Base-by-base conservation (phyloP, 352 stramenopile genomes). In the Phytophthora pistaciae region DNA sequence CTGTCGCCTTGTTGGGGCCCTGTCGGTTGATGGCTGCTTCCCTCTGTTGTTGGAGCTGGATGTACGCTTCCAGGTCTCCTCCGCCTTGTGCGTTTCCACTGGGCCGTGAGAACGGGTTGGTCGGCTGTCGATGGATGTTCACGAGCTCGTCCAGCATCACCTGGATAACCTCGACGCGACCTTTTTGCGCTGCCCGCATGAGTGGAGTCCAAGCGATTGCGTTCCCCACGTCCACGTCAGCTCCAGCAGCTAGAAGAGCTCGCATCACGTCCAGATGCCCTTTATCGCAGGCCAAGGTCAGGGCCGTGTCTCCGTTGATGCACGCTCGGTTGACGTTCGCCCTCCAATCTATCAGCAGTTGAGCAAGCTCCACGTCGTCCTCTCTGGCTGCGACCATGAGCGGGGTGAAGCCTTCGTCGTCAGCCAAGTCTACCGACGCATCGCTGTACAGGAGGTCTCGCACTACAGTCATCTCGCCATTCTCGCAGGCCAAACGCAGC, bases 361-460 rank as follows among this genome's bases (percentile, higher is more conserved):
- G 63, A 61, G 56, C 53, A 6, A 77, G 52, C 21, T 72, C 60
- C 7, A 56, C 40, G 13, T 75, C 36, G 18, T 60, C 54, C 21
- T 65, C 61, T 60, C 60, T 70, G 31, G 57, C 65, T 13, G 64
- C 73, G 27, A 38, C 46, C 69, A 80, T 75, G 8, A 80, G 69
- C 25, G 69, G 74, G 7, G 74, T 80, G n/a, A 20, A 78, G 57
- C 74, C 74, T 31, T 65, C 42, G 9, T 68, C 44, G 33, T 80
- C 74, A 0, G 65, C 66, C 23, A 76, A 68, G 23, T 72, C 46
- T 27, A 66, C 29, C 13, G 63, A 64, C 60, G 64, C 70, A 2
- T 63, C 70, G 42, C 49, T 61, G 18, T 64, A 42, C 20, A 77
- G 29, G 6, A 80, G 69, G 10, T 66, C 56, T 33, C 33, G 61